These are phyloP conservation scores for Cryptococcus sp. DNA, from an alignment of 1,284 basidiomycete genomes.

Conservation along the genomic window DNA sequence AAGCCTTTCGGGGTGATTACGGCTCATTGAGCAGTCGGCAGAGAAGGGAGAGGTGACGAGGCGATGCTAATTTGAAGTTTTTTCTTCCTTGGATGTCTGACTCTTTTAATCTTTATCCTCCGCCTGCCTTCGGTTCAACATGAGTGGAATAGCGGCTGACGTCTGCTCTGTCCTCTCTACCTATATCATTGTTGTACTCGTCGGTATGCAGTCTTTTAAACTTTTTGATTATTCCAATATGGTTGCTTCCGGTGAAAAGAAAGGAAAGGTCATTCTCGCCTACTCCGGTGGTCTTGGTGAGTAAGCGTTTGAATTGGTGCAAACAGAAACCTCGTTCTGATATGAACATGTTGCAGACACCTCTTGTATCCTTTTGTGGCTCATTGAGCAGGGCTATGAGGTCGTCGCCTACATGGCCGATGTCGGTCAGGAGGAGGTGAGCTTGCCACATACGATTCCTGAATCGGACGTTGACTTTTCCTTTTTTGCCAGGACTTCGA, in stretches of 20 bases:
- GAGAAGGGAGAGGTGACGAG: slow-evolving; percentile 25
- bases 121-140: slow-evolving; percentile 4
- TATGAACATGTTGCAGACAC: slow-evolving; percentile 64
- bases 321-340: slow-evolving; percentile 12
- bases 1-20: slow-evolving; percentile 17
- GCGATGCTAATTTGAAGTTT: slow-evolving; percentile 53
- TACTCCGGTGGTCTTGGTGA: slow-evolving; percentile 97
- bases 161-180: neutral
- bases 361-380: slow-evolving; percentile 94
- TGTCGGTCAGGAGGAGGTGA: slow-evolving; percentile 94
- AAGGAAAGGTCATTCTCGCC: slow-evolving; percentile 61
- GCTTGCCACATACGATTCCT: slow-evolving; percentile 16
- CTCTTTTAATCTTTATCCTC: slow-evolving; percentile 13
- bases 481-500: slow-evolving; percentile 73
- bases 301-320: slow-evolving; percentile 45
- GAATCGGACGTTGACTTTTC: neutral
- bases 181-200: slow-evolving; percentile 13
- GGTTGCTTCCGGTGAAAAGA: slow-evolving; percentile 42
- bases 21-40: slow-evolving; percentile 19
- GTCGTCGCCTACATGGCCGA: slow-evolving; percentile 99
- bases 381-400: slow-evolving; percentile 97
- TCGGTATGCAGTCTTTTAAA: slow-evolving; percentile 19
- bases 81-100: slow-evolving; percentile 58
- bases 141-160: slow-evolving; percentile 18
- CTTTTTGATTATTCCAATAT: slow-evolving; percentile 19